Evolutionary conservation across 371 early-diverging fungal species (phyloP).

Genomic region (Cladochytrium tenue): DNA sequence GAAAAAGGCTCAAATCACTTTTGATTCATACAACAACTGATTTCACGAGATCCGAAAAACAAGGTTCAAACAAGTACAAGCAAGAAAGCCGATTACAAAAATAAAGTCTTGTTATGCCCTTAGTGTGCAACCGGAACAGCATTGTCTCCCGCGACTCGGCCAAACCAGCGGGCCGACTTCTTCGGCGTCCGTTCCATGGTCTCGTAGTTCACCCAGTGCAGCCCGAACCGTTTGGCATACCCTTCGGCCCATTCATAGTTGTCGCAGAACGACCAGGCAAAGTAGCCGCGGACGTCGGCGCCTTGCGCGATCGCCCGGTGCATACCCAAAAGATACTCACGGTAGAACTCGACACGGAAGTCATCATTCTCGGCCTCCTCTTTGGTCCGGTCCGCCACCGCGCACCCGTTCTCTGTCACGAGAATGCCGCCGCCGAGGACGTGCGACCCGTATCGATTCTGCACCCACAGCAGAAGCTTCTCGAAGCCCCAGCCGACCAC

Average conservation of each 20-base stretch:
- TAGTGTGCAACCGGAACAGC: no score
- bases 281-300: constrained; percentile 29
- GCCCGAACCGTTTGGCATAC: constrained; percentile 30
- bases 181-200: constrained; percentile 30
- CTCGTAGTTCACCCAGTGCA: constrained; percentile 32
- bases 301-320: constrained; percentile 18
- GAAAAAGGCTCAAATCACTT: no score
- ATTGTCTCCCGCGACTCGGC: no score
- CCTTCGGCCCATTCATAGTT: constrained; percentile 39
- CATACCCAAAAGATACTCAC: constrained; percentile 24
- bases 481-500: constrained; percentile 28
- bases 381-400: constrained; percentile 2
- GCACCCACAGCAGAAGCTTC: constrained; percentile 24
- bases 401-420: constrained; percentile 44
- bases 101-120: no score
- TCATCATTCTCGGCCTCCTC: constrained; percentile 27
- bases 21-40: no score
- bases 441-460: constrained; percentile 25
- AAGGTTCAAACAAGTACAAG: no score
- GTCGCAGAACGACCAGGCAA: constrained; percentile 43
- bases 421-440: constrained; percentile 21
- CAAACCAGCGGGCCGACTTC: constrained; percentile 24
- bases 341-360: constrained; percentile 26
- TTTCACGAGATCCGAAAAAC: no score
- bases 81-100: no score